Conservation (phyloP, 768 basidiomycete species). For the Galerina marginata region DNA sequence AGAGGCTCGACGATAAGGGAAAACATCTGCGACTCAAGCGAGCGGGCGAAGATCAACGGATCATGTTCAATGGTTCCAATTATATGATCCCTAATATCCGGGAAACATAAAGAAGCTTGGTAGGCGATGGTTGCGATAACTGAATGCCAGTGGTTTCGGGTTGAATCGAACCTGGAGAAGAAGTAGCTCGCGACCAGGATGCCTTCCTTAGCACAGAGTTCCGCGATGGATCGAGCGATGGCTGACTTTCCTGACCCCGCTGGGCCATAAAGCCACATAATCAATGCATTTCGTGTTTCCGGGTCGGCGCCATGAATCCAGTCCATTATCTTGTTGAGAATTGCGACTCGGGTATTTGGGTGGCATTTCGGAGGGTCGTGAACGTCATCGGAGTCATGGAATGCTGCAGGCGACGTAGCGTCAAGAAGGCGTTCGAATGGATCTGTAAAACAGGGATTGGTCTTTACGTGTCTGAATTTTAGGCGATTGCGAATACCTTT, state of each 20-base stretch:
- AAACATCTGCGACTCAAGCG: neutral
- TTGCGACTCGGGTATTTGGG: too few species aligned
- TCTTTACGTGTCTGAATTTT: too few species aligned
- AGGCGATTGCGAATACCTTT: too few species aligned
- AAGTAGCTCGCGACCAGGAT: neutral
- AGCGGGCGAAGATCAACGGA: neutral
- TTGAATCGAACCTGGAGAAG: neutral
- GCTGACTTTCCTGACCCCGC: slow-evolving; percentile 6
- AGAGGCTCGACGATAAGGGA: slow-evolving; percentile 6
- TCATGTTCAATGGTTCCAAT: neutral
- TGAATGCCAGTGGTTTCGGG: neutral
- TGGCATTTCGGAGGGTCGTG: too few species aligned
- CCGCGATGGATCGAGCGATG: neutral
- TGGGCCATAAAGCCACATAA: slow-evolving; percentile 9
- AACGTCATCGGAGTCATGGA: too few species aligned
- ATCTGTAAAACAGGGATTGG: too few species aligned
- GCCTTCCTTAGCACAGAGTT: neutral
- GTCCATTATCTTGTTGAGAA: too few species aligned
- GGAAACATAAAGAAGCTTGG: neutral
- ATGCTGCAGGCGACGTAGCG: too few species aligned
- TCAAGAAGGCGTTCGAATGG: too few species aligned
- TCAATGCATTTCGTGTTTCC: neutral
- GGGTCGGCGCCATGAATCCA: too few species aligned
- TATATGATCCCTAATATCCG: neutral
- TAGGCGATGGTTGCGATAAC: neutral